Conservation (phyloP, 2,329 filamentous ascomycete species). For the Paecilomyces formosus region DNA sequence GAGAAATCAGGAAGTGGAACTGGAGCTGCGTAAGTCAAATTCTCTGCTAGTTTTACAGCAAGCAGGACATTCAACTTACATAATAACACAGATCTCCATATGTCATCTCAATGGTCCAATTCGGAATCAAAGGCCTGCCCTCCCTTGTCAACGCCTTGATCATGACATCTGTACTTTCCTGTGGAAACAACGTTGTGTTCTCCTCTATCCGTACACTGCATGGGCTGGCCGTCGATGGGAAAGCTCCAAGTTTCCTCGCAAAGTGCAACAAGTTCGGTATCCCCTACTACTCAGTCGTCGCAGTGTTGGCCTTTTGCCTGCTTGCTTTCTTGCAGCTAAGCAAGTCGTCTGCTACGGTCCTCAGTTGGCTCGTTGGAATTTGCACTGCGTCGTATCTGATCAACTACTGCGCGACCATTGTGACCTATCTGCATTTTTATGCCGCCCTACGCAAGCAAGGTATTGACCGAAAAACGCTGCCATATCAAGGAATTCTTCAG, state of each 20-base stretch:
- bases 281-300: background rate
- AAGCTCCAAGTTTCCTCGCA: conserved; percentile 45
- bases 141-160: conserved; percentile 68
- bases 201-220: conserved; percentile 62
- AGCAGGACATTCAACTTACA: too few species aligned
- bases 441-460: conserved; percentile 32
- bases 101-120: conserved; percentile 58
- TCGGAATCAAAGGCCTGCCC: conserved; percentile 56
- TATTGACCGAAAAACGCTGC: conserved; percentile 26
- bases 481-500: conserved; percentile 44
- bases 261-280: background rate
- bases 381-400: background rate
- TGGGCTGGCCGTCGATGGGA: conserved; percentile 60
- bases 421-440: conserved; percentile 42
- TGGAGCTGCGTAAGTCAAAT: conserved; percentile 47
- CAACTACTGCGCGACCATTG: background rate
- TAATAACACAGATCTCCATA: conserved; percentile 47
- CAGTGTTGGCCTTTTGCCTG: background rate
- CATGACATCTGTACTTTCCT: conserved; percentile 61
- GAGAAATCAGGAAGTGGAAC: conserved; percentile 49
- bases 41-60: too few species aligned
- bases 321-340: background rate
- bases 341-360: background rate
- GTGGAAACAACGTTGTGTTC: conserved; percentile 62
- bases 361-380: background rate